Evolutionary conservation across 2,329 filamentous ascomycete genomes (phyloP).

Genomic region (Gaeumannomyces tritici): DNA sequence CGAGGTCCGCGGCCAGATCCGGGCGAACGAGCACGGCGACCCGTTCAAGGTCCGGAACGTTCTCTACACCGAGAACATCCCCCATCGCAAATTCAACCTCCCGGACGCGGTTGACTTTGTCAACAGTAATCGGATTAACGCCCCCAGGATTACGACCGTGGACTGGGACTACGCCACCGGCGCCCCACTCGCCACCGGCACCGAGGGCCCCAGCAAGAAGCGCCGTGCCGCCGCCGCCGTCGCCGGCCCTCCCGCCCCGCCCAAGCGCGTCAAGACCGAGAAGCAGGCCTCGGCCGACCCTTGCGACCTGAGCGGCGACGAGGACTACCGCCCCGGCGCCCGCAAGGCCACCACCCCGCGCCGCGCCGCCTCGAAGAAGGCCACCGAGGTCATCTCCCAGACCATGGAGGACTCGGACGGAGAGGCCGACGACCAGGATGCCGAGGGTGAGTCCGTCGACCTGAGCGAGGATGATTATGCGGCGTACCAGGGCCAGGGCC

Average conservation of each 20-base stretch:
- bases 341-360: background rate
- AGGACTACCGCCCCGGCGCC: slow-evolving; percentile 6
- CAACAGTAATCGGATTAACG: background rate
- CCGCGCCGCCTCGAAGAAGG: slow-evolving; percentile 2
- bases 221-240: background rate
- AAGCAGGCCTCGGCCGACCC: slow-evolving; percentile 4
- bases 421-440: slow-evolving; percentile 4
- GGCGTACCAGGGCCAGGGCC: background rate
- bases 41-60: slow-evolving; percentile 18
- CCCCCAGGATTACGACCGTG: background rate
- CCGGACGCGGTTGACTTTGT: slow-evolving; percentile 12
- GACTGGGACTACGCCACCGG: background rate
- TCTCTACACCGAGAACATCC: slow-evolving; percentile 19
- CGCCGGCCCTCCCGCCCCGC: background rate
- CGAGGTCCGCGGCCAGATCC: slow-evolving; percentile 23
- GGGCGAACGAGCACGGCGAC: slow-evolving; percentile 15
- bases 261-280: background rate
- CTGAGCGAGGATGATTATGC: slow-evolving; percentile 2
- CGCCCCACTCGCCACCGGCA: background rate
- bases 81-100: slow-evolving; percentile 22
- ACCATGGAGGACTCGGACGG: background rate
- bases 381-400: slow-evolving; percentile 1
- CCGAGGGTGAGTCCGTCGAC: slow-evolving; percentile 4
- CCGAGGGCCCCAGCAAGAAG: background rate
- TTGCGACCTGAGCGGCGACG: too few relatives aligned